phyloP scores from a whole-genome alignment of 2,329 filamentous ascomycete species.

The Ascomycota sp. region DNA sequence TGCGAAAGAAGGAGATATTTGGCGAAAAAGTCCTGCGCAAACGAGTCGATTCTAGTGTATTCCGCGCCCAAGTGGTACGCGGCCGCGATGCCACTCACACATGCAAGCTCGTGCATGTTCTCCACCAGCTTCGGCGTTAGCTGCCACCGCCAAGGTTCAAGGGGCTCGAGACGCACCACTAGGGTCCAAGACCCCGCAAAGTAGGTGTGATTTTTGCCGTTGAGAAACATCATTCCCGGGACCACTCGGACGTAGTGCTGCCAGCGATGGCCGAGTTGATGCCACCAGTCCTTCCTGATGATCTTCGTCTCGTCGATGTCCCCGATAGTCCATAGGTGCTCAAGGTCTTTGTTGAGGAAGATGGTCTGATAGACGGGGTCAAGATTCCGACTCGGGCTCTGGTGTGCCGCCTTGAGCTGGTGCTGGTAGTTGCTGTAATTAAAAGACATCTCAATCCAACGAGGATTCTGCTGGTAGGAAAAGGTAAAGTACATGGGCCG shows the following conservation, averaged over 20 bases:
- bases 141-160: not conserved
- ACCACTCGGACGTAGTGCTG: slow-evolving; percentile 43
- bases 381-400: slow-evolving; percentile 9
- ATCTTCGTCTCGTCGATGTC: slow-evolving; percentile 37
- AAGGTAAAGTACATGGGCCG: slow-evolving; percentile 45
- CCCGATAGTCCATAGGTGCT: slow-evolving; percentile 33
- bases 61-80: slow-evolving; percentile 44
- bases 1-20: slow-evolving; percentile 24
- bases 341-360: slow-evolving; percentile 35
- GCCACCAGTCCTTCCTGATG: slow-evolving; percentile 44
- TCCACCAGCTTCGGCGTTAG: slow-evolving; percentile 5
- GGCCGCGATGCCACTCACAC: slow-evolving; percentile 47
- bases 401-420: slow-evolving; percentile 31
- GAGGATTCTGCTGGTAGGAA: slow-evolving; percentile 30
- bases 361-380: slow-evolving; percentile 50
- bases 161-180: slow-evolving; percentile 23
- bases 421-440: slow-evolving; percentile 57
- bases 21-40: slow-evolving; percentile 23
- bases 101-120: slow-evolving; percentile 49
- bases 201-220: slow-evolving; percentile 37
- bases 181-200: slow-evolving; percentile 49
- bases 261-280: slow-evolving; percentile 41
- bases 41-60: slow-evolving; percentile 36
- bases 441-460: slow-evolving; percentile 46
- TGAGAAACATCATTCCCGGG: slow-evolving; percentile 49